Conservation (phyloP, 257 asterid genomes). For the Catharanthus roseus region DNA sequence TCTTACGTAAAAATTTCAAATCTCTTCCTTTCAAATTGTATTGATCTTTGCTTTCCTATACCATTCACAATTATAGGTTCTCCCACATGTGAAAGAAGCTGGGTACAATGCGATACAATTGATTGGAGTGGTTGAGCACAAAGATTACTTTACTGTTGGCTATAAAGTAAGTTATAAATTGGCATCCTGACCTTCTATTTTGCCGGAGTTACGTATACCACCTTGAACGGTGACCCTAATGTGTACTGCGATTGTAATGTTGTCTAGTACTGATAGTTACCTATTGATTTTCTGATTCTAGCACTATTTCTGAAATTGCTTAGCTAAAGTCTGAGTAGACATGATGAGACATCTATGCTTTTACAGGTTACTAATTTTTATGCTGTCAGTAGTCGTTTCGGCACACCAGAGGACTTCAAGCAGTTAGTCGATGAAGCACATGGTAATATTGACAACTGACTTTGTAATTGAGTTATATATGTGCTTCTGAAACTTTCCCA, state of each 20-base stretch:
- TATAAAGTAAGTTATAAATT: conserved; percentile 73
- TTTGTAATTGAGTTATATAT: conserved; percentile 4
- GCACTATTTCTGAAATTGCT: not conserved
- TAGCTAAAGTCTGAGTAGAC: not conserved
- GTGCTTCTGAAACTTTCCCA: not conserved
- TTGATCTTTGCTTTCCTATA: conserved; percentile 19
- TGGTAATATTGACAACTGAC: conserved; percentile 37
- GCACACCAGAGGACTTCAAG: conserved; percentile 97
- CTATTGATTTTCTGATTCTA: not conserved
- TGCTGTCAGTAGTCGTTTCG: conserved; percentile 97
- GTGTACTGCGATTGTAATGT: not conserved
- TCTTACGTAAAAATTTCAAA: not conserved
- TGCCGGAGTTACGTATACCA: not conserved
- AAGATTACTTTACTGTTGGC: conserved; percentile 86
- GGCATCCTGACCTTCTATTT: not conserved
- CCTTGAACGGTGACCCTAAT: not conserved
- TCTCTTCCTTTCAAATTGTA: not conserved
- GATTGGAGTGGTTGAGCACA: conserved; percentile 91
- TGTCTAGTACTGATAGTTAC: not conserved
- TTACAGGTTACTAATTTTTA: conserved; percentile 79
- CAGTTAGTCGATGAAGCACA: conserved; percentile 96
- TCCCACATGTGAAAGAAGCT: conserved; percentile 83
- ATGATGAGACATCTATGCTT: conserved; percentile 14
- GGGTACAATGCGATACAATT: conserved; percentile 92
- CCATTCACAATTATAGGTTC: conserved; percentile 44